Percentiles rank a stretch among this genome's conserved stretches.
Evolutionary conservation across 257 asterid species (phyloP).

Genomic region (Handroanthus guayacan): DNA sequence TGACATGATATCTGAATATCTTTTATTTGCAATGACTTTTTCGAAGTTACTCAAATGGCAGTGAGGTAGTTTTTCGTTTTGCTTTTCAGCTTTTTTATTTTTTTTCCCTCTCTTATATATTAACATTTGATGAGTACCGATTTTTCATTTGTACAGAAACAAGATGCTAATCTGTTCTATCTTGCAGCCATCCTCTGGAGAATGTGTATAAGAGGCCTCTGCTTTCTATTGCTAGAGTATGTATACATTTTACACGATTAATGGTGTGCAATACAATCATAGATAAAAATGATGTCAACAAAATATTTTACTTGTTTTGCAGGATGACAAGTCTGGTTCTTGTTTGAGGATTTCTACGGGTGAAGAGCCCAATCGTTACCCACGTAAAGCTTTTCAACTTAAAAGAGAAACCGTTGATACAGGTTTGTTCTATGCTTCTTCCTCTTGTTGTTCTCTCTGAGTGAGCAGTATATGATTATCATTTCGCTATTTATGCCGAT

Average conservation of each 20-base stretch:
- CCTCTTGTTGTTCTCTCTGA: background rate
- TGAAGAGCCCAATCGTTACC: conserved; percentile 19
- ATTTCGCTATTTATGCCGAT: background rate
- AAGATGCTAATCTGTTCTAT: background rate
- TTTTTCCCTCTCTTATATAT: no score
- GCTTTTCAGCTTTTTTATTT: background rate
- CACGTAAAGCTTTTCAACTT: background rate
- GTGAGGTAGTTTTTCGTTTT: background rate
- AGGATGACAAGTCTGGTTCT: conserved; percentile 22
- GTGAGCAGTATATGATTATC: background rate
- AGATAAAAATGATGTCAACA: background rate
- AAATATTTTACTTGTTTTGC: background rate
- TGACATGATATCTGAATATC: background rate
- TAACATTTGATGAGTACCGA: background rate
- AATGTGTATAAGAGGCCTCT: background rate
- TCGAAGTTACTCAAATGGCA: background rate
- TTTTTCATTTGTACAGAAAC: background rate
- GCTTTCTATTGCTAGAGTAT: conserved; percentile 9
- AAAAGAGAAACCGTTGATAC: background rate
- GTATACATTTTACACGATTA: background rate
- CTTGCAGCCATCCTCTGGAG: conserved; percentile 20
- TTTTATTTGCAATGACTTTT: background rate
- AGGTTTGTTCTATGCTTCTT: conserved; percentile 17
- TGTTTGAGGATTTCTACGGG: background rate
- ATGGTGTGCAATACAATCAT: background rate